These are phyloP conservation scores for Crepidotus variabilis DNA, from an alignment of 768 basidiomycete species.

Conservation along the genomic window DNA sequence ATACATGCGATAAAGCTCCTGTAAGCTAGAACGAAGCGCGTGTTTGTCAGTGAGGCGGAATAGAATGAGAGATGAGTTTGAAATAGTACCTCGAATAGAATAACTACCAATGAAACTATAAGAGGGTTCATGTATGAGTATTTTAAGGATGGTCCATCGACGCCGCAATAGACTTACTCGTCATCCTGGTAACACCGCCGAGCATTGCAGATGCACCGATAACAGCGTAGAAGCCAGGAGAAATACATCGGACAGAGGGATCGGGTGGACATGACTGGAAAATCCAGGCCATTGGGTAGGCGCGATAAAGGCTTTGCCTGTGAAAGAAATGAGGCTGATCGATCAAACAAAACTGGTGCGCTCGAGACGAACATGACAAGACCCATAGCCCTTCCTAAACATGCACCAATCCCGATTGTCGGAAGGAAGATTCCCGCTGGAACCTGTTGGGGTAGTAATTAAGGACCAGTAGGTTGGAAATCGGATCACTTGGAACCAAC, in stretches of 20 bases:
- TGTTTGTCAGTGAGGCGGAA: neutral
- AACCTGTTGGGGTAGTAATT: slow-evolving; percentile 36
- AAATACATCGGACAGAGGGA: slow-evolving; percentile 62
- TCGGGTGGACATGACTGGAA: slow-evolving; percentile 74
- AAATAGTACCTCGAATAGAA: slow-evolving; percentile 60
- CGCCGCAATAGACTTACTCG: slow-evolving; percentile 39
- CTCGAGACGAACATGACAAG: slow-evolving; percentile 50
- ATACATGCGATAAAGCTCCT: slow-evolving; percentile 74
- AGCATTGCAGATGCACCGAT: slow-evolving; percentile 76
- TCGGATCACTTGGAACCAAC: slow-evolving; percentile 26
- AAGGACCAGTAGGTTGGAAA: neutral
- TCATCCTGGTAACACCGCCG: slow-evolving; percentile 75
- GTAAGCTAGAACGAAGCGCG: slow-evolving; percentile 46
- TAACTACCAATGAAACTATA: slow-evolving; percentile 70
- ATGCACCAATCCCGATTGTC: slow-evolving; percentile 73
- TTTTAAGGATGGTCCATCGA: neutral
- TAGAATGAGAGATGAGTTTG: neutral
- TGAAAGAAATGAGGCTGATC: slow-evolving; percentile 4
- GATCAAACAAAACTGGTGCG: neutral
- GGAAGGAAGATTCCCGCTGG: slow-evolving; percentile 77
- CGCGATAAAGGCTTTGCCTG: slow-evolving; percentile 64
- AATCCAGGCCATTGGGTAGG: slow-evolving; percentile 66
- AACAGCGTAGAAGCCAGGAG: slow-evolving; percentile 74
- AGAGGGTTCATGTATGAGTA: slow-evolving; percentile 5
- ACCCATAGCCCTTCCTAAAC: slow-evolving; percentile 67